Evolutionary conservation across 177 flowering plant genomes (phyloP).

Genomic region (Vitis hybrid): DNA sequence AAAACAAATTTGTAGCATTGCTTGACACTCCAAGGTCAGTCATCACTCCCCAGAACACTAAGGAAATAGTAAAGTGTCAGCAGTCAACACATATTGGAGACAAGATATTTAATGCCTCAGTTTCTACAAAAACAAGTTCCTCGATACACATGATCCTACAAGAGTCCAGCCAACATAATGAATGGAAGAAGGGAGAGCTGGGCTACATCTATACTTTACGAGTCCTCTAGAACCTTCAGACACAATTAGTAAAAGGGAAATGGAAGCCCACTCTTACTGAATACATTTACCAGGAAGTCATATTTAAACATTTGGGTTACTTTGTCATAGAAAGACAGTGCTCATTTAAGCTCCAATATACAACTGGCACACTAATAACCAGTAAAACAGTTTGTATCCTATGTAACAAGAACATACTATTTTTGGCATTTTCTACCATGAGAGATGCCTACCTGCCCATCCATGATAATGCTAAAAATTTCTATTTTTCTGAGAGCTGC

Average conservation of each 20-base stretch:
- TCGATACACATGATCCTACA: background rate
- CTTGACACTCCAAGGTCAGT: background rate
- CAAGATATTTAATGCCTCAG: background rate
- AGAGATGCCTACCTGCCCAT: too few relatives aligned
- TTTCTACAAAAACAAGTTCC: background rate
- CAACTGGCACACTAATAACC: too few relatives aligned
- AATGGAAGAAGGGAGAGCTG: background rate
- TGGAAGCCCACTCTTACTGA: background rate
- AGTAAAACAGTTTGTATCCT: too few relatives aligned
- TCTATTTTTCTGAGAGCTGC: too few relatives aligned
- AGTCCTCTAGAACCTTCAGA: background rate
- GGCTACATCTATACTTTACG: background rate
- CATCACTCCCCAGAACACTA: background rate
- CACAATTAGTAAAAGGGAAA: background rate
- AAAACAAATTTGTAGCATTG: background rate
- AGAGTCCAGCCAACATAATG: background rate
- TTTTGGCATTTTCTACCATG: too few relatives aligned
- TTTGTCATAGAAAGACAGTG: too few relatives aligned
- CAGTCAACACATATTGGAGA: background rate
- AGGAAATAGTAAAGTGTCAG: background rate
- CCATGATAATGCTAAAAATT: too few relatives aligned
- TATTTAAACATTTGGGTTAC: too few relatives aligned
- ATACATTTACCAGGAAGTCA: too few relatives aligned
- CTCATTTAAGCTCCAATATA: too few relatives aligned
- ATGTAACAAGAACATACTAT: too few relatives aligned